Evolutionary conservation across 192 early-diverging fungal genomes (phyloP).

Genomic region (Podila epicladia): DNA sequence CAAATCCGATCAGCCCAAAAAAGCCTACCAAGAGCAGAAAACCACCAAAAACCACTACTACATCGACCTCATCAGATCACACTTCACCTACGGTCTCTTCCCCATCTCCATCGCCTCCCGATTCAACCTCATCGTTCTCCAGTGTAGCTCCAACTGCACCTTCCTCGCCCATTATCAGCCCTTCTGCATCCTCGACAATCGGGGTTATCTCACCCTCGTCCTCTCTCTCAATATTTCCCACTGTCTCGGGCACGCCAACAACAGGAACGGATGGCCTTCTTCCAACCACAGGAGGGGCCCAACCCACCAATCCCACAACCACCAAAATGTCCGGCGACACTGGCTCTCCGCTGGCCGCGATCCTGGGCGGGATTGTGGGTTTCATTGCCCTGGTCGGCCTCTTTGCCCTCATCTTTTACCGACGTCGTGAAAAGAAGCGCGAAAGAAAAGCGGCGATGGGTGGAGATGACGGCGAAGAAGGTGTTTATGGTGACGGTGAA

Average conservation of each 20-base stretch:
- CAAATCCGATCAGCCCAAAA: neutral
- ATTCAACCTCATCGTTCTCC: neutral
- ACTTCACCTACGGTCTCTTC: neutral
- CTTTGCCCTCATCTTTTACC: neutral
- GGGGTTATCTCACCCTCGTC: neutral
- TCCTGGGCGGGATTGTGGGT: conserved; percentile 3
- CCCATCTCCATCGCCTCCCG: neutral
- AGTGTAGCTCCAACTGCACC: neutral
- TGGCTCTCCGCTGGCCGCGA: neutral
- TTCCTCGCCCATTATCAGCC: neutral
- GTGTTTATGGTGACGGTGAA: neutral
- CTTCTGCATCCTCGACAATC: neutral
- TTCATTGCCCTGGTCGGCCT: conserved; percentile 4
- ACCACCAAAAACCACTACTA: neutral
- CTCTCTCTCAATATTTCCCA: neutral
- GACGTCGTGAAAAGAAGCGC: neutral
- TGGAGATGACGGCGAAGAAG: neutral
- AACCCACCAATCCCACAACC: conserved; percentile 1
- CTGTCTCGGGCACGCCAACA: neutral
- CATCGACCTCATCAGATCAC: neutral
- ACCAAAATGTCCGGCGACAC: neutral
- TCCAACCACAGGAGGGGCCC: neutral
- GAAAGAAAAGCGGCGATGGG: neutral
- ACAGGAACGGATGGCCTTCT: neutral
- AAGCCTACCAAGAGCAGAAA: neutral